Evolutionary conservation across 2,329 filamentous ascomycete genomes (phyloP).

Genomic region (Calonectria pseudoturangicola): DNA sequence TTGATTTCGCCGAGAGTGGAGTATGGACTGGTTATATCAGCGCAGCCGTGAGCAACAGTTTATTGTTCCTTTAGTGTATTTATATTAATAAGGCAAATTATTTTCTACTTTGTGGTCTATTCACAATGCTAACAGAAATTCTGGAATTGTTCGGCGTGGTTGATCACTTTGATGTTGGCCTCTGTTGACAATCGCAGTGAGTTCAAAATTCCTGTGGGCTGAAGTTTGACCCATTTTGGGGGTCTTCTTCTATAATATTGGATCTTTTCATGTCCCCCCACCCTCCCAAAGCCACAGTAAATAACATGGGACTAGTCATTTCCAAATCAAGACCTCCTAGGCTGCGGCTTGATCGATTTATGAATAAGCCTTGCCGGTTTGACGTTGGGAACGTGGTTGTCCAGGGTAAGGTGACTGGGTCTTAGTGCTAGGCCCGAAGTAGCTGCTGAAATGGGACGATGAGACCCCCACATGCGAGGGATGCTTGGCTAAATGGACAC

Average conservation of each 20-base stretch:
- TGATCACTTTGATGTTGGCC: neutral
- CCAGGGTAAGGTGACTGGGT: constrained; percentile 23
- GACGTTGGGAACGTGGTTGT: constrained; percentile 17
- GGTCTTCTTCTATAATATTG: too few relatives aligned
- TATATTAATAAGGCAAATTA: too few relatives aligned
- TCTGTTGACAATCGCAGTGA: too few relatives aligned
- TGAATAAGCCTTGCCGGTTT: neutral
- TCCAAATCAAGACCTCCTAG: too few relatives aligned
- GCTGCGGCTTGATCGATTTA: neutral
- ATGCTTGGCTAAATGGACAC: constrained; percentile 38
- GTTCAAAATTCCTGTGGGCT: too few relatives aligned
- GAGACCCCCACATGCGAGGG: constrained; percentile 32
- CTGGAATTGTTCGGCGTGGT: too few relatives aligned
- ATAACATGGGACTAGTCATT: neutral
- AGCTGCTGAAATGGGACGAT: constrained; percentile 25
- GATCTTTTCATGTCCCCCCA: neutral
- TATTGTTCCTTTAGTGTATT: too few relatives aligned
- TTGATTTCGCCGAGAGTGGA: neutral
- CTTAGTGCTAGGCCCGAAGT: neutral
- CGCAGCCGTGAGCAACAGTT: too few relatives aligned
- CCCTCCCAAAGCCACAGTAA: neutral
- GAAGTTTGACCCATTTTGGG: too few relatives aligned
- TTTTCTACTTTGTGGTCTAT: too few relatives aligned
- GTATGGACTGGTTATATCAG: neutral
- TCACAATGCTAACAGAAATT: too few relatives aligned